Evolutionary conservation across 2,329 filamentous ascomycete genomes (phyloP), one percentile per base, ranked within the genome.

Genomic region (Exutisphaerella laricina): DNA sequence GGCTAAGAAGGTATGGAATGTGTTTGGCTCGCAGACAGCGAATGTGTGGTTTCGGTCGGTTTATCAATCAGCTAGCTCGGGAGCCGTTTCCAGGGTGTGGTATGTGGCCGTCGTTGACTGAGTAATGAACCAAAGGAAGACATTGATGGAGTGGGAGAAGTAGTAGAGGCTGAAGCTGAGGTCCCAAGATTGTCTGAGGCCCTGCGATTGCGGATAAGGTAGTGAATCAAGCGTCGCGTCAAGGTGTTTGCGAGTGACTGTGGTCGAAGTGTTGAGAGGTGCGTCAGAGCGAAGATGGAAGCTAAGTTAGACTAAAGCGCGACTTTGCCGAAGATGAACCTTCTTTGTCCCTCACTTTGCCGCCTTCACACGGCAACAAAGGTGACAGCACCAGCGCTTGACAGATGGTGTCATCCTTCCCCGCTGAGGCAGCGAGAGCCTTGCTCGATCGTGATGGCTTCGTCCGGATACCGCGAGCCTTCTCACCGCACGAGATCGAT

Each of bases 371-470:
- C n/a, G n/a, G n/a, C n/a, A n/a, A n/a, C n/a, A n/a, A n/a, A n/a
- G n/a, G n/a, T n/a, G n/a, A n/a, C n/a, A n/a, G n/a, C n/a, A n/a
- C n/a, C n/a, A n/a, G n/a, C n/a, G n/a, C n/a, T n/a, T n/a, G n/a
- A 16, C 30, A 37, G 16, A 52, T 48, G 44, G 41, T 46, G 41
- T 48, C 46, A 46, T 35, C 31, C 5, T 17, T 43, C 5, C 34
- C 41, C 21, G 33, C 47, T 8, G 33, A 33, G 29, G 22, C 41
- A 25, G 67, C 78, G 40, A 68, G 73, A 39, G 66, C 71, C 48
- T 64, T 72, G 45, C 82, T 90, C 54, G 73, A 80, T 49, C 69
- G 70, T 40, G 77, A 92, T 64, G 88, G 88, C 64, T 94, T 83
- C 71, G 82, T 90, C 36, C 67, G 84, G 43, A 74, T 92, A 58